Evolutionary conservation across 441 rosid genomes (phyloP), one percentile per base, ranked within the genome.

Genomic region (Jatropha multifida): DNA sequence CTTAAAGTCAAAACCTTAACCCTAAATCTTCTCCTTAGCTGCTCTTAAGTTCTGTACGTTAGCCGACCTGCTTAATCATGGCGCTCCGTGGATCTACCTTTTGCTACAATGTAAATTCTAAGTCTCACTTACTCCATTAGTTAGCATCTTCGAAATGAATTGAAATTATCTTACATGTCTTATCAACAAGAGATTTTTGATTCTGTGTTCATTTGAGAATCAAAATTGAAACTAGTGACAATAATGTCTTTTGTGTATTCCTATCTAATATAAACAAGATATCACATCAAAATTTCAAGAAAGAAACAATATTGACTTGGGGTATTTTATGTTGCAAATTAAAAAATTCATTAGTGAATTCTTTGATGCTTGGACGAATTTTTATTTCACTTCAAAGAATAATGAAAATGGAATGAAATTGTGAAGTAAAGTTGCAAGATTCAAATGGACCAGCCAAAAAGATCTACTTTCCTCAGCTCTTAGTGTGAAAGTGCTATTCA

Each of bases 51-150:
- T 13, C 18, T 71, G 38, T 40, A 6, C 5, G 9, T 20, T 23
- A 54, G 52, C 27, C 13, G 52, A 3, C 61, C 48, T 41, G 32
- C 32, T 26, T 55, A 20, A 12, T 78, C 68, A 88, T 89, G 91
- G 87, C 89, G 70, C 69, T 85, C 72, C 78, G 26, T 74, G 90
- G 84, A 70, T 82, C 85, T 59, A 77, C 77, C 59, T 67, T 82
- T 65, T 51, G 77, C 72, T 84, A 51, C 85, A 88, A 77, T 46
- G 93, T 89, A 78, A 85, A 85, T 74, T 74, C 37, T 55, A n/a
- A 60, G 52, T 79, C 56, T 71, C 69, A 0, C 66, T 4, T n/a
- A 7, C 27, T 74, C 18, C 23, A 11, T 51, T 65, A 23, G 3
- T 23, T 44, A 7, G 32, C 14, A n/a, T 20, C 13, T 46, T n/a